A percentile compares a stretch with the other conserved stretches of the same genome.
phyloP scores from a whole-genome alignment of 345 rosid genomes.

The Mangifera indica region DNA sequence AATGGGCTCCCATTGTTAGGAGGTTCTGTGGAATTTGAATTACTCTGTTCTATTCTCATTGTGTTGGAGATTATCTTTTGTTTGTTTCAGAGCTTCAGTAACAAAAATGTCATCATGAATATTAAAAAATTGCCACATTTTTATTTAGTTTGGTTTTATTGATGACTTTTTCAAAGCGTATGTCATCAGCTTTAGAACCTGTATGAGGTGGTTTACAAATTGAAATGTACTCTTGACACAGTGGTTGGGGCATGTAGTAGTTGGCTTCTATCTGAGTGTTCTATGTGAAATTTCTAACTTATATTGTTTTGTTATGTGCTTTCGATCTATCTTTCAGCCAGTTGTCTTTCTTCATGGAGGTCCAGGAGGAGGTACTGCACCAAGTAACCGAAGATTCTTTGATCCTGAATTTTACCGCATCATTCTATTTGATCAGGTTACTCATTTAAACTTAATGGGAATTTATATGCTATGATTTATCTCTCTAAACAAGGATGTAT shows the following conservation, averaged over 20 bases:
- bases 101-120: not conserved
- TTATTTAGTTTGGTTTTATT: not conserved
- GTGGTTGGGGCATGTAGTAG: not conserved
- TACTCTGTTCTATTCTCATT: not conserved
- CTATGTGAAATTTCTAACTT: not conserved
- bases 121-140: not conserved
- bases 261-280: not conserved
- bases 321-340: slow-evolving; percentile 54
- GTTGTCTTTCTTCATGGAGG: slow-evolving; percentile 96
- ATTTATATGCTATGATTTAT: not conserved
- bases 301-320: not conserved
- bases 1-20: too few species aligned
- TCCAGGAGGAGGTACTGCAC: slow-evolving; percentile 94
- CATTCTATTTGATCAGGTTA: slow-evolving; percentile 87
- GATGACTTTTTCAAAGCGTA: not conserved
- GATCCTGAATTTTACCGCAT: slow-evolving; percentile 83
- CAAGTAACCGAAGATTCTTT: slow-evolving; percentile 76
- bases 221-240: not conserved
- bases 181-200: not conserved
- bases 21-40: slow-evolving; percentile 8
- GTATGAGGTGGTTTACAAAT: not conserved
- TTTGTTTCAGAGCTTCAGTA: not conserved
- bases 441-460: slow-evolving; percentile 11
- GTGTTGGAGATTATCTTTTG: not conserved
- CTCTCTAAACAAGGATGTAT: slow-evolving; percentile 12